Evolutionary conservation across 352 stramenopile genomes (phyloP).

Genomic region (Saprolegnia diclina): DNA sequence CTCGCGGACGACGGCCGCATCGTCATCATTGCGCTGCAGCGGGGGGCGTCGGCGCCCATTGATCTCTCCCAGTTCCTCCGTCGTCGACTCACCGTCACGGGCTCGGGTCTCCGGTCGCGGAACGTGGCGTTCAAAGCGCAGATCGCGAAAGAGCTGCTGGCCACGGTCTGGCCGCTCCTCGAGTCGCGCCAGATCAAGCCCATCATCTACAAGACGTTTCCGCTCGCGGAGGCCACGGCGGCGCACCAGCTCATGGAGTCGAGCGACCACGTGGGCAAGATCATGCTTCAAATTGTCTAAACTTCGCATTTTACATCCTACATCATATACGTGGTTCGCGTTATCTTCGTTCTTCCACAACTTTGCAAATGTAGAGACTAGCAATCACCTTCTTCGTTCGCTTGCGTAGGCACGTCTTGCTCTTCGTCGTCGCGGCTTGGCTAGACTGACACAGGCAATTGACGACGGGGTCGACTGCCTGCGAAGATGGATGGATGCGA

Average conservation of each 20-base stretch:
- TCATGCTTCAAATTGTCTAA: constrained; percentile 28
- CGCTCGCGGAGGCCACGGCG: constrained; percentile 25
- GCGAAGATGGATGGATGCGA: too few relatives aligned
- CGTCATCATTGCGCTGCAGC: constrained; percentile 35
- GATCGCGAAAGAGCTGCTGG: constrained; percentile 27
- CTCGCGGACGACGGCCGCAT: constrained; percentile 32
- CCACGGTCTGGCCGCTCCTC: constrained; percentile 30
- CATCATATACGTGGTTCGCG: too few relatives aligned
- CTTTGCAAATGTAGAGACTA: too few relatives aligned
- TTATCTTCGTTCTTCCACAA: too few relatives aligned
- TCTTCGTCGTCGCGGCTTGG: too few relatives aligned
- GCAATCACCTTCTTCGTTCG: too few relatives aligned
- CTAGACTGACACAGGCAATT: too few relatives aligned
- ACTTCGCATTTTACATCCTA: too few relatives aligned
- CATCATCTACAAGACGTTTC: constrained; percentile 30
- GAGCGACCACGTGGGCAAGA: constrained; percentile 32
- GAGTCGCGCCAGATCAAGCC: constrained; percentile 27
- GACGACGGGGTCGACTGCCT: too few relatives aligned
- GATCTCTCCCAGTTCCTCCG: constrained; percentile 33
- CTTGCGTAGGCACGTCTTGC: too few relatives aligned
- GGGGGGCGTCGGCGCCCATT: constrained; percentile 28
- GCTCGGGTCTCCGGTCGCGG: constrained; percentile 33
- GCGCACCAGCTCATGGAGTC: constrained; percentile 32
- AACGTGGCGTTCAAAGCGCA: constrained; percentile 30
- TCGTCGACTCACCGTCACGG: constrained; percentile 35